Evolutionary conservation across 495 filamentous ascomycete species (phyloP).

Genomic region (Penicillium diatomitis): DNA sequence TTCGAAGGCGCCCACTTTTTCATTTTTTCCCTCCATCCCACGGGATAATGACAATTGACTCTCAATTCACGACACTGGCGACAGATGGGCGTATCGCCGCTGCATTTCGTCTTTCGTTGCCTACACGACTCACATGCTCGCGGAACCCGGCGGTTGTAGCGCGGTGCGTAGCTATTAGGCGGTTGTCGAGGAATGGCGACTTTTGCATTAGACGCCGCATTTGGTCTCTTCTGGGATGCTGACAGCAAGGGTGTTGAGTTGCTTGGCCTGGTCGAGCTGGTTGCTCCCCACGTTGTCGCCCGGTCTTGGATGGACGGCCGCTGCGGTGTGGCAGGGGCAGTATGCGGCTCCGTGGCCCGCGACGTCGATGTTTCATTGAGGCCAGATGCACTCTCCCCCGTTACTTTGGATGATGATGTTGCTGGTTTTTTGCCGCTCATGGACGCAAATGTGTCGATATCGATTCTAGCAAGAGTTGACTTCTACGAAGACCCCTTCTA

Average conservation of each 20-base stretch:
- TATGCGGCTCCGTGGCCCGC: conserved; percentile 6
- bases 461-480: conserved; percentile 1
- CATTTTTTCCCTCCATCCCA: conserved; percentile 49
- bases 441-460: neutral
- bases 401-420: conserved; percentile 1
- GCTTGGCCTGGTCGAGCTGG: neutral
- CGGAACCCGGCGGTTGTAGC: conserved; percentile 36
- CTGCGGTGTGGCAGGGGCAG: conserved; percentile 8
- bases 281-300: neutral
- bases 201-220: conserved; percentile 22
- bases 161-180: conserved; percentile 15
- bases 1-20: conserved; percentile 35
- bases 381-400: neutral
- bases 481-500: conserved; percentile 6
- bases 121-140: conserved; percentile 66
- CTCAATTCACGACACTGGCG: conserved; percentile 47
- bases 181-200: conserved; percentile 41
- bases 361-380: conserved; percentile 4
- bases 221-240: neutral
- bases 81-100: conserved; percentile 48
- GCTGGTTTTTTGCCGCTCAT: conserved; percentile 9
- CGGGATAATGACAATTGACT: conserved; percentile 42
- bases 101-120: conserved; percentile 58
- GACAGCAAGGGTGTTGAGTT: conserved; percentile 4
- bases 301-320: conserved; percentile 5